These are phyloP conservation scores for Cladophialophora immunda DNA, from an alignment of 2,329 filamentous ascomycete genomes.

Conservation along the genomic window DNA sequence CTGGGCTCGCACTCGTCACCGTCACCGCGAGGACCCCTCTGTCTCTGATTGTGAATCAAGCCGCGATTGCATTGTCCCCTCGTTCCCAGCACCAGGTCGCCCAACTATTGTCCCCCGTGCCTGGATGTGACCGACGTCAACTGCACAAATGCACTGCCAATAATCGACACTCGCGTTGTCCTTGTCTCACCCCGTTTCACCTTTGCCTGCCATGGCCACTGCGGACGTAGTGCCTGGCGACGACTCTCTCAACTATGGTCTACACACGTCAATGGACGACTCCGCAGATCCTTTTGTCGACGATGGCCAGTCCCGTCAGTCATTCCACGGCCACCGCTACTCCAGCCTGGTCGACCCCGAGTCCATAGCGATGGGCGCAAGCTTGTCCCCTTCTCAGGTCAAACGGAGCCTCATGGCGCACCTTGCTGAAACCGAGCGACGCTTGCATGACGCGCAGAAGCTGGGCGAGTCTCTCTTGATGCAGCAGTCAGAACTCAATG, in stretches of 20 bases:
- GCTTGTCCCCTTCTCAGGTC: slow-evolving; percentile 81
- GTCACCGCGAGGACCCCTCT: slow-evolving; percentile 16
- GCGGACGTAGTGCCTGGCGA: slow-evolving; percentile 30
- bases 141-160: slow-evolving; percentile 15
- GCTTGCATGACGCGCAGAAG: slow-evolving; percentile 89
- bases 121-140: slow-evolving; percentile 26
- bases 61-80: slow-evolving; percentile 4
- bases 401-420: slow-evolving; percentile 91
- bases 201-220: slow-evolving; percentile 29
- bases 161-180: slow-evolving; percentile 6
- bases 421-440: slow-evolving; percentile 87
- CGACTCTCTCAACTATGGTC: slow-evolving; percentile 23
- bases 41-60: slow-evolving; percentile 14
- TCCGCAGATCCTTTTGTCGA: slow-evolving; percentile 52
- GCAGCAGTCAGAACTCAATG: slow-evolving; percentile 83
- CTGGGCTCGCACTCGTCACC: slow-evolving; percentile 16
- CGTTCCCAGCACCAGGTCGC: slow-evolving; percentile 1
- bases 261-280: slow-evolving; percentile 32
- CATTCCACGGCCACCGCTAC: slow-evolving; percentile 69
- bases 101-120: not conserved
- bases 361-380: slow-evolving; percentile 78
- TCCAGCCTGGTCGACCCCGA: slow-evolving; percentile 80
- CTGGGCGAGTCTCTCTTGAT: slow-evolving; percentile 86
- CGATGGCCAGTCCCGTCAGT: slow-evolving; percentile 43
- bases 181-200: slow-evolving; percentile 12